Evolutionary conservation across 2,329 filamentous ascomycete genomes (phyloP).

Genomic region (Botrytis pseudocinerea): DNA sequence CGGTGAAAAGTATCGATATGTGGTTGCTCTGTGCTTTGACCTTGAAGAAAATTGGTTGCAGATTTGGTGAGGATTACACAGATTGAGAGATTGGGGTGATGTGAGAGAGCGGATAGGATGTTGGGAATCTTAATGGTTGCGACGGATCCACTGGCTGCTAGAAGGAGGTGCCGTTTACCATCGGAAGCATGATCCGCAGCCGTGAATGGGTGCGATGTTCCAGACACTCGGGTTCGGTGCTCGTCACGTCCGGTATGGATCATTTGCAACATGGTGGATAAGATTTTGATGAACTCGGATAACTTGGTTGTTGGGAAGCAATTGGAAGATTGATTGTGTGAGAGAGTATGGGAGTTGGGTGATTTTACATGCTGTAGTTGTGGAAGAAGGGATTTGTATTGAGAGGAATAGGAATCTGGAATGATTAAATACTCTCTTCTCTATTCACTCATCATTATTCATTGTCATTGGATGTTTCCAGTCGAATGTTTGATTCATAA

Average conservation of each 20-base stretch:
- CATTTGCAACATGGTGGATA: conserved; percentile 30
- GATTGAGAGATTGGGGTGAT: conserved; percentile 64
- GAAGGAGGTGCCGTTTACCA: conserved; percentile 60
- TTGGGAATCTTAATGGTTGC: conserved; percentile 81
- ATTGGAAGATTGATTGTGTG: background rate
- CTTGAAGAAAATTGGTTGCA: conserved; percentile 72
- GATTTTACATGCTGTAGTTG: background rate
- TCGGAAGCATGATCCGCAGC: conserved; percentile 46
- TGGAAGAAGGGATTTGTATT: background rate
- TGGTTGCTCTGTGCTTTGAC: conserved; percentile 77
- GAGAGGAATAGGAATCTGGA: background rate
- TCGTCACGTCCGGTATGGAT: conserved; percentile 27
- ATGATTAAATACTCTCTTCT: background rate
- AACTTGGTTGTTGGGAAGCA: background rate
- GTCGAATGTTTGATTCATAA: background rate
- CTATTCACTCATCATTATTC: conserved; percentile 3
- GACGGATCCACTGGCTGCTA: conserved; percentile 72
- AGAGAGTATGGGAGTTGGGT: background rate
- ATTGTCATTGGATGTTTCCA: conserved; percentile 2
- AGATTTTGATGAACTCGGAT: background rate
- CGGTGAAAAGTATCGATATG: conserved; percentile 57
- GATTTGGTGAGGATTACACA: conserved; percentile 78
- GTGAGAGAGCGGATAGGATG: conserved; percentile 61
- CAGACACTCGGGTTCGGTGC: conserved; percentile 19
- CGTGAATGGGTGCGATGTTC: conserved; percentile 29